Conservation (phyloP, 2,329 filamentous ascomycete species). For the Rhinocladiella mackenziei region DNA sequence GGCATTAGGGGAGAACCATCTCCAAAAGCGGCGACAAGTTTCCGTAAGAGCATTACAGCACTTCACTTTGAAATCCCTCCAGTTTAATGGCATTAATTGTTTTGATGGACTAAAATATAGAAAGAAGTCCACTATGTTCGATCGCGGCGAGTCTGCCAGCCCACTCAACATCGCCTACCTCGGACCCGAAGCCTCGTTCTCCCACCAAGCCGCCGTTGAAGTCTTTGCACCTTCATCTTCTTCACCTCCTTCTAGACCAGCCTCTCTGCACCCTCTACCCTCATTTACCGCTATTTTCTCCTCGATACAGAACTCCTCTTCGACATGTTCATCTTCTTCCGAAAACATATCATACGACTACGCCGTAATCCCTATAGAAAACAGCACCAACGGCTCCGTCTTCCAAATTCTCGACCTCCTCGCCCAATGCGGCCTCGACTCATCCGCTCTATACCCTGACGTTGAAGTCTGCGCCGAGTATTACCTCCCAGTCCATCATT, state of each 20-base stretch:
- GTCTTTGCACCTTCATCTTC: constrained; percentile 13
- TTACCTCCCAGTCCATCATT: constrained; percentile 86
- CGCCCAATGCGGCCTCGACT: constrained; percentile 60
- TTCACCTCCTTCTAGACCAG: constrained; percentile 13
- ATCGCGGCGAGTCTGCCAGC: background rate
- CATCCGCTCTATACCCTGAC: constrained; percentile 53
- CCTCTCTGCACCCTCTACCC: constrained; percentile 17
- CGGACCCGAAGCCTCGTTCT: constrained; percentile 63
- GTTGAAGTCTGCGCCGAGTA: constrained; percentile 76
- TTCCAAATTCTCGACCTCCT: constrained; percentile 86
- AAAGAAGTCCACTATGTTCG: too few relatives aligned
- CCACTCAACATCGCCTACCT: constrained; percentile 48
- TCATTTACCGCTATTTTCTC: constrained; percentile 35
- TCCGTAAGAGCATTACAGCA: too few relatives aligned
- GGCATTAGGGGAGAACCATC: too few relatives aligned
- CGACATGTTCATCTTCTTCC: constrained; percentile 27
- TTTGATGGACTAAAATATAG: too few relatives aligned
- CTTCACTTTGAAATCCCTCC: too few relatives aligned
- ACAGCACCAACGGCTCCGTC: constrained; percentile 90
- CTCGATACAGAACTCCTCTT: constrained; percentile 53
- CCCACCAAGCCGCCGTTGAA: constrained; percentile 56
- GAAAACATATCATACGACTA: constrained; percentile 47
- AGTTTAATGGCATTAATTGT: too few relatives aligned
- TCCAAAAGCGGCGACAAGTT: too few relatives aligned
- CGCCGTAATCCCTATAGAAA: constrained; percentile 91